Evolutionary conservation across 2,329 filamentous ascomycete species (phyloP).

Genomic region (Conoideocrella luteorostrata): DNA sequence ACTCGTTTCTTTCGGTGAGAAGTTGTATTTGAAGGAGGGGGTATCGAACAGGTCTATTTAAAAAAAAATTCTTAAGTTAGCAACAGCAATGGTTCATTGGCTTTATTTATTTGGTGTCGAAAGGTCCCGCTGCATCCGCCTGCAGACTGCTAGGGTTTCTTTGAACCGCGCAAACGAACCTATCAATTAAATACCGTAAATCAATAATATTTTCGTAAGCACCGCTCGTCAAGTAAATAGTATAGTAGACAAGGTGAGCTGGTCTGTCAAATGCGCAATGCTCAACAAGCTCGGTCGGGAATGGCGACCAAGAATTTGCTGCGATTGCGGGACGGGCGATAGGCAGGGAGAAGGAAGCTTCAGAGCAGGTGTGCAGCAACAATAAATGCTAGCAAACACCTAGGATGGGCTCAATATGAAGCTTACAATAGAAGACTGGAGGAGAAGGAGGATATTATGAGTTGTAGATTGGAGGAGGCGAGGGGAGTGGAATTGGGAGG

Average conservation of each 20-base stretch:
- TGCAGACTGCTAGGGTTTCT: no score
- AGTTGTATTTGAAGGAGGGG: conserved; percentile 17
- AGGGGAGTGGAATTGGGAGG: neutral
- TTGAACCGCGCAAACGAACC: conserved; percentile 19
- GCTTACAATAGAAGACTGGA: neutral
- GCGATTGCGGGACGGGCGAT: conserved; percentile 1
- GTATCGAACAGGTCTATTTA: conserved; percentile 37
- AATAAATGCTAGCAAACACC: conserved; percentile 5
- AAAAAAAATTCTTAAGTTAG: neutral
- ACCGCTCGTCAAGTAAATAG: conserved; percentile 1
- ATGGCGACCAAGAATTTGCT: conserved; percentile 9
- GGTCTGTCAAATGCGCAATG: conserved; percentile 6
- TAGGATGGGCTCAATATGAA: conserved; percentile 9
- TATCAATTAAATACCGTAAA: conserved; percentile 24
- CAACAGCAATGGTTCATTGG: no score
- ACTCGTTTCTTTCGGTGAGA: neutral
- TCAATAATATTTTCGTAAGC: conserved; percentile 14
- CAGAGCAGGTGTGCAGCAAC: conserved; percentile 9
- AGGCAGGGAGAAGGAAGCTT: conserved; percentile 1
- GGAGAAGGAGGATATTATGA: neutral
- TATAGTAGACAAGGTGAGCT: conserved; percentile 1
- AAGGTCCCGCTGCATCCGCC: no score
- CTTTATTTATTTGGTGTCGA: neutral
- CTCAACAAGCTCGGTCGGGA: conserved; percentile 9
- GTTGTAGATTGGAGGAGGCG: conserved; percentile 5